Evolutionary conservation across 352 stramenopile genomes (phyloP), one percentile per base, ranked within the genome.

Genomic region (Thalassiosira mediterranea): DNA sequence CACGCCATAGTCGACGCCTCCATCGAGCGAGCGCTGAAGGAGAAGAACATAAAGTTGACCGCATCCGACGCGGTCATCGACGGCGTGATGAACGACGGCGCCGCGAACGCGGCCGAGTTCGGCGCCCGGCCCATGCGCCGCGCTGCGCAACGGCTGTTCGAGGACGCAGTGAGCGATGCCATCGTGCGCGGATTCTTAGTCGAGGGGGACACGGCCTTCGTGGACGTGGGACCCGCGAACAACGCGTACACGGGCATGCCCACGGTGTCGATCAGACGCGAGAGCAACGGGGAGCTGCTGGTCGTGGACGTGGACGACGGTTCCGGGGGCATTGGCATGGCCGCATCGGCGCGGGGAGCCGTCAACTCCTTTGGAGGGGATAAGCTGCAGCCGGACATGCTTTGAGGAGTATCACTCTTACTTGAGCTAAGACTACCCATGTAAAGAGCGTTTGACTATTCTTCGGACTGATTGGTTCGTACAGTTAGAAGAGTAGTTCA

Each of bases 1-100:
- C 80, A 95, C 48, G 78, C 98, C 51, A 95, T 98, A 77, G 69
- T 99, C 11, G 78, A 95, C 32, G 89, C 97, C 57, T 84, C 76
- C 0, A 63, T 84, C 21, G 60, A 87, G 47, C 66, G 84, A 37
- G 88, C 88, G 32, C 47, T 80, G 47, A 78, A 72, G 15, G 88
- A 93, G 54, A 66, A 82, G 70, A 64, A 74, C 0, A 79, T 93
- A 42, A 70, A 58, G 32, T 19, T 93, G 8, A 66, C 75, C 19
- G 74, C 79, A 23, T 69, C 72, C 13, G 68, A 80, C 7, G 63
- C 71, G 11, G 57, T 93, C 11, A 76, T 88, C 17, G 48, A 85
- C 29, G 61, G 73, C 10, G 81, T 93, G 13, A 65, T 89, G 11
- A 46, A 77, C 44, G 86, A 92, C 72, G 86, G 85, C 28, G 74